Base-by-base conservation (phyloP, 2,329 filamentous ascomycete genomes). In the Pseudogymnoascus pannorum region DNA sequence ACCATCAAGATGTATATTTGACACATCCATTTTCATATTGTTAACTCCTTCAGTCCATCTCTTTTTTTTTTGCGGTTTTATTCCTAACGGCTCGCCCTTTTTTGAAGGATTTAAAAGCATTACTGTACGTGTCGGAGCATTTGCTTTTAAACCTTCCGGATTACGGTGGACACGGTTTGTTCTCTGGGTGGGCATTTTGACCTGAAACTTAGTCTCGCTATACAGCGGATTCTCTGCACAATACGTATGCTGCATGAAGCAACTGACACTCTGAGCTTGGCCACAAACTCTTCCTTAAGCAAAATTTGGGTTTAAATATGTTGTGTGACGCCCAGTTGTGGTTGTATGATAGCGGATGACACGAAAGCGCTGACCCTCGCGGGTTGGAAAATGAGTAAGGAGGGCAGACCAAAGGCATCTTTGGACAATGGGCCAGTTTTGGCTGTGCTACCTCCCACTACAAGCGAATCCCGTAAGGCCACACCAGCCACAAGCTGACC, bases 1-100 rank as follows among this genome's bases (percentile, higher is more conserved):
- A n/a, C 78, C 76, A 0, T 72, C 69, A 1, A 84, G 72, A 7
- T 67, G 58, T 38, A 83, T 68, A 16, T 65, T 70, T 35, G 72
- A 70, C 18, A 81, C 71, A 64, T 80, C 75, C 24, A 65, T 67
- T 22, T 75, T 70, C 22, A 22, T 59, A 18, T 48, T 31, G 29
- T 51, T 16, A 20, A 14, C 22, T n/a, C 29, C 58, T 35, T 48
- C 20, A 29, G 44, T 60, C 3, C 11, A 26, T 44, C 48, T 51
- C 58, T 60, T 60, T 22, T 71, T 69, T 38, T 51, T 60, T 3
- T 38, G 40, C 33, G 38, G n/a, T 12, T 40, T 59, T n/a, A 38
- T 26, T 12, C 20, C 58, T 40, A 40, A 26, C 22, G 26, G 16
- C 58, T 40, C 20, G 31, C 58, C 11, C 12, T 59, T 12, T 36